These are phyloP conservation scores for Saccharum spontaneum DNA, from an alignment of 176 grass and related monocot species.

Conservation along the genomic window DNA sequence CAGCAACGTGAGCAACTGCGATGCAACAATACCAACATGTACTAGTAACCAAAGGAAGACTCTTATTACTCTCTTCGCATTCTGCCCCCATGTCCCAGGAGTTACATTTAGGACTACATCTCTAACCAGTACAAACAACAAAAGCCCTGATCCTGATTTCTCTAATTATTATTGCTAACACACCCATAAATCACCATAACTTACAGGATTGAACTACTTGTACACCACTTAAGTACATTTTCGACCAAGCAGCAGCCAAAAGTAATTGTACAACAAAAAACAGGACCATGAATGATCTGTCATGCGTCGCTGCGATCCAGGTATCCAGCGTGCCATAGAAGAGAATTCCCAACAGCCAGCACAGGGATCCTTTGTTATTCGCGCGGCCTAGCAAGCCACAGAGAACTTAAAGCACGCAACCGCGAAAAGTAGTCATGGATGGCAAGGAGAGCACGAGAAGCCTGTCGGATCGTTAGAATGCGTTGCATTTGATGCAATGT, in stretches of 20 bases:
- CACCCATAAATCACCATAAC: slow-evolving; percentile 35
- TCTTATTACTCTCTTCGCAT: slow-evolving; percentile 17
- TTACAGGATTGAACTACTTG: slow-evolving; percentile 43
- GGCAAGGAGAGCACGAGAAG: slow-evolving; percentile 52
- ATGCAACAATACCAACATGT: not conserved
- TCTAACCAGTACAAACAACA: slow-evolving; percentile 20
- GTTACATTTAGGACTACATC: slow-evolving; percentile 10
- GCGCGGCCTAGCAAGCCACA: slow-evolving; percentile 67
- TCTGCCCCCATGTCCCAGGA: not conserved
- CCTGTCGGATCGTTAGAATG: slow-evolving; percentile 57
- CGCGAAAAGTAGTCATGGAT: slow-evolving; percentile 70
- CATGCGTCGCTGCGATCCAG: not conserved
- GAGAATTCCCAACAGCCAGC: not conserved
- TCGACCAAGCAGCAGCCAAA: slow-evolving; percentile 17
- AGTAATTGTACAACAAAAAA: slow-evolving; percentile 28
- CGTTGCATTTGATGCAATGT: slow-evolving; percentile 72
- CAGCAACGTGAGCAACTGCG: not conserved
- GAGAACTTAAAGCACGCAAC: slow-evolving; percentile 60
- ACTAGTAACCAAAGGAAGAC: not conserved
- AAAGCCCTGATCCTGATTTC: slow-evolving; percentile 3
- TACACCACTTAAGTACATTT: slow-evolving; percentile 43
- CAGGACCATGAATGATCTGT: slow-evolving; percentile 6
- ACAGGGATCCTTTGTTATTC: slow-evolving; percentile 34
- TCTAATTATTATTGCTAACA: slow-evolving; percentile 39
- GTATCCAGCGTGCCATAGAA: not conserved